A percentile compares a stretch with the other conserved stretches of the same genome.
Conservation (phyloP, 2,329 filamentous ascomycete genomes). For the Bipolaris oryzae region DNA sequence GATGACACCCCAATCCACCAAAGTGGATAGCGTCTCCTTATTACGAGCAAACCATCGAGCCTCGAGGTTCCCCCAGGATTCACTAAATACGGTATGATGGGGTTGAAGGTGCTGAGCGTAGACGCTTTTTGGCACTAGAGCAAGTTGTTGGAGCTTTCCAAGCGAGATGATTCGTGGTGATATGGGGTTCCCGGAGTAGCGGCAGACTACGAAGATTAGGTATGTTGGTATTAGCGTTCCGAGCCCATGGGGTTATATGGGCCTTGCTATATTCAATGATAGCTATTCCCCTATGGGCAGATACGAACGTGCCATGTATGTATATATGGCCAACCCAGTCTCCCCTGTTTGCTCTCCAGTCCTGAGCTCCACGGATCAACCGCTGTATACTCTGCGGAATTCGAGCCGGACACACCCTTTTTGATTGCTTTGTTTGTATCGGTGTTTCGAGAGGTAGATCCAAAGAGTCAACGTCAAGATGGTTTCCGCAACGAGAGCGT, state of each 20-base stretch:
- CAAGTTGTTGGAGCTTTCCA: conserved; percentile 29
- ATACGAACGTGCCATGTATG: conserved; percentile 28
- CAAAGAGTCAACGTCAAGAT: conserved; percentile 31
- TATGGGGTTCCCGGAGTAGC: conserved; percentile 19
- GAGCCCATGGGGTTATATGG: conserved; percentile 31
- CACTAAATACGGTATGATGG: conserved; percentile 9
- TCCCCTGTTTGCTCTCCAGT: conserved; percentile 14
- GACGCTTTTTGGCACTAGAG: conserved; percentile 20
- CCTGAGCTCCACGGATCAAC: conserved; percentile 18
- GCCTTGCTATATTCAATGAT: conserved; percentile 13
- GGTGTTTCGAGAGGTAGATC: not conserved
- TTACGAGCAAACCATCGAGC: conserved; percentile 27
- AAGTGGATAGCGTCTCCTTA: conserved; percentile 20
- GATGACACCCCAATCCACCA: conserved; percentile 16
- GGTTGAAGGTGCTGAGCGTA: conserved; percentile 3
- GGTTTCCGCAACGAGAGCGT: conserved; percentile 48
- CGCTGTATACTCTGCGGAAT: conserved; percentile 26
- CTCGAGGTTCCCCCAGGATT: conserved; percentile 30
- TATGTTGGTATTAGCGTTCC: conserved; percentile 27
- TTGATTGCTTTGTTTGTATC: not conserved
- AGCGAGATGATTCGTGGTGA: conserved; percentile 42
- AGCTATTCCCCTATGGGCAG: conserved; percentile 21
- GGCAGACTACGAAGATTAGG: conserved; percentile 15
- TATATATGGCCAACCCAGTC: conserved; percentile 24
- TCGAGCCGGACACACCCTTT: conserved; percentile 13